Evolutionary conservation across 106 monocot genomes (phyloP).

Genomic region (Dendrobium chrysotoxum): DNA sequence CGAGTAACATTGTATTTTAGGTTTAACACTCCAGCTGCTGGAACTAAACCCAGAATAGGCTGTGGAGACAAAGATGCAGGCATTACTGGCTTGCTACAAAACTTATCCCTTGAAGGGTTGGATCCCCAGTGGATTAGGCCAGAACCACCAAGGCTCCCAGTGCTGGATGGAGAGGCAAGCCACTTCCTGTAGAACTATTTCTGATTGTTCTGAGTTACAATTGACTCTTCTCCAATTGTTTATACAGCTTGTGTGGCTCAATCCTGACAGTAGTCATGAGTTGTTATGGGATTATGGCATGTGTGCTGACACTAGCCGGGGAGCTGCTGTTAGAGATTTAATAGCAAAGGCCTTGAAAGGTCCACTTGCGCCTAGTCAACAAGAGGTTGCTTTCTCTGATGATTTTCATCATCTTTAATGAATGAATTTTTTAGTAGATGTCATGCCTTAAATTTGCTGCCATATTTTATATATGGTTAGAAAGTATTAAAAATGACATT

Average conservation of each 20-base stretch:
- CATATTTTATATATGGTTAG: neutral
- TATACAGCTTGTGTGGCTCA: conserved; percentile 72
- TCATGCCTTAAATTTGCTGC: neutral
- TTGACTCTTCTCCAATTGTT: conserved; percentile 13
- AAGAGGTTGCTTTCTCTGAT: conserved; percentile 51
- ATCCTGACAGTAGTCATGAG: conserved; percentile 74
- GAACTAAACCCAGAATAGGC: conserved; percentile 50
- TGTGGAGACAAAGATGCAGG: conserved; percentile 57
- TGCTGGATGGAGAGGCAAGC: conserved; percentile 84
- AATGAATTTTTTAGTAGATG: neutral
- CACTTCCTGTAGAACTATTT: neutral
- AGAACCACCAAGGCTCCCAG: conserved; percentile 66
- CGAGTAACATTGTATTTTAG: conserved; percentile 29
- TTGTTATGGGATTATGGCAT: conserved; percentile 91
- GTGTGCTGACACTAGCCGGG: conserved; percentile 90
- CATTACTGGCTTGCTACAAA: conserved; percentile 52
- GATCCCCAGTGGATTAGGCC: conserved; percentile 89
- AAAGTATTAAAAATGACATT: too few species aligned
- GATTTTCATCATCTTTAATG: neutral
- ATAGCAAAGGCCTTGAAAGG: conserved; percentile 80
- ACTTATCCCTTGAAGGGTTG: conserved; percentile 49
- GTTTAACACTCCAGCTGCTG: conserved; percentile 20
- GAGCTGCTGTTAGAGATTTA: conserved; percentile 80
- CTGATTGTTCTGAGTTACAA: neutral
- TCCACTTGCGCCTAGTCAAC: conserved; percentile 80